Evolutionary conservation across 2,329 filamentous ascomycete species (phyloP).

Genomic region (Plenodomus tracheiphilus): DNA sequence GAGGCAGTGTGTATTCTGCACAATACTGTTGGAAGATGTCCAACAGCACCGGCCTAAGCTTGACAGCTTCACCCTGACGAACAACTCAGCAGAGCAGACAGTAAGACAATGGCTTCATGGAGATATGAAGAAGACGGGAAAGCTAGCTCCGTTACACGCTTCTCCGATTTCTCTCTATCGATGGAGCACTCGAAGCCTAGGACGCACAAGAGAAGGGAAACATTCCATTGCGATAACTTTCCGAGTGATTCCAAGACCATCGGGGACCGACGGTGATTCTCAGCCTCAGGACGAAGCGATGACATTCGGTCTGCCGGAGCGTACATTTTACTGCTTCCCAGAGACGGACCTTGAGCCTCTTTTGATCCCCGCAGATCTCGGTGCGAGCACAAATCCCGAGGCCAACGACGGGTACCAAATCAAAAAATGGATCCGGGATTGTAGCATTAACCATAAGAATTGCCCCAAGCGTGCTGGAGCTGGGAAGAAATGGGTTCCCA

Average conservation of each 20-base stretch:
- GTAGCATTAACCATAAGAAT: constrained; percentile 8
- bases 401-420: constrained; percentile 8
- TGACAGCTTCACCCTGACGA: neutral
- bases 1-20: constrained; percentile 3
- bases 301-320: constrained; percentile 7
- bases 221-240: constrained; percentile 1
- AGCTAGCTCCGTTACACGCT: neutral
- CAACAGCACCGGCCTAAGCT: neutral
- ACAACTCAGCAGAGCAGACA: neutral
- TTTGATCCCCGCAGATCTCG: constrained; percentile 2
- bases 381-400: constrained; percentile 3
- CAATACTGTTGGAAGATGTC: constrained; percentile 3
- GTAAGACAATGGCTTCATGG: constrained; percentile 1
- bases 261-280: neutral
- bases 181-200: constrained; percentile 4
- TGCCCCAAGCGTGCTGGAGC: constrained; percentile 8
- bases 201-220: constrained; percentile 3
- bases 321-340: constrained; percentile 7
- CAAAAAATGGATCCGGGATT: constrained; percentile 8
- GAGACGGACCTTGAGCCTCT: constrained; percentile 3
- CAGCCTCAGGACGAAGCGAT: neutral
- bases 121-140: neutral
- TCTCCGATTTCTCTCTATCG: constrained; percentile 1
- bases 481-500: constrained; percentile 4
- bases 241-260: neutral